phyloP scores from a whole-genome alignment of 2,329 filamentous ascomycete species.

The Aspergillus hiratsukae region DNA sequence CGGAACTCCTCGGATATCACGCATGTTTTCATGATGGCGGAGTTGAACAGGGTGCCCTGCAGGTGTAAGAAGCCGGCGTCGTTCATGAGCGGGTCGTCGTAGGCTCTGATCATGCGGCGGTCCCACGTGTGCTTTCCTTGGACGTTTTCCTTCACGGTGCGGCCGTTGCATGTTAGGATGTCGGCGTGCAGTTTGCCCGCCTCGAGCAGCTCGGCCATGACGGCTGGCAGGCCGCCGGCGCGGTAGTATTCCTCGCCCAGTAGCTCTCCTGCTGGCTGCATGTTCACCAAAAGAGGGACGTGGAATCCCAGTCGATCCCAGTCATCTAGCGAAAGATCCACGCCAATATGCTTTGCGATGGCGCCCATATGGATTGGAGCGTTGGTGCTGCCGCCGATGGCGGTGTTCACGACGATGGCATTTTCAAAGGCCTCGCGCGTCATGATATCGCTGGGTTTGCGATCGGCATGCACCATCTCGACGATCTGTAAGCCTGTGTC shows the following conservation, averaged over 20 bases:
- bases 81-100: constrained; percentile 43
- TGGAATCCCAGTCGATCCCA: constrained; percentile 50
- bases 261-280: constrained; percentile 52
- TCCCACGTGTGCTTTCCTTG: constrained; percentile 48
- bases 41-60: constrained; percentile 47
- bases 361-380: constrained; percentile 54
- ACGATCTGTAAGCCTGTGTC: constrained; percentile 48
- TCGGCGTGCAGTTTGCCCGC: constrained; percentile 44
- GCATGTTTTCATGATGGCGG: constrained; percentile 52
- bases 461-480: constrained; percentile 47
- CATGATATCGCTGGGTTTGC: constrained; percentile 53
- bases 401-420: constrained; percentile 51
- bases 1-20: constrained; percentile 47
- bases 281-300: constrained; percentile 51
- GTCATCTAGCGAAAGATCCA: constrained; percentile 49
- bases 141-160: constrained; percentile 43
- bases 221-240: constrained; percentile 50
- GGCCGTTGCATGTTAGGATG: constrained; percentile 46
- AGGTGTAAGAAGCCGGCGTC: constrained; percentile 52
- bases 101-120: constrained; percentile 44
- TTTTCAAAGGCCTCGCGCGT: constrained; percentile 55
- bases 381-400: constrained; percentile 55
- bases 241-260: constrained; percentile 53
- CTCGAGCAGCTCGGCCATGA: constrained; percentile 51
- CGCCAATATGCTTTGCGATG: constrained; percentile 51